Conservation (phyloP, 2,329 filamentous ascomycete species). For the Pseudopyricularia javanii region DNA sequence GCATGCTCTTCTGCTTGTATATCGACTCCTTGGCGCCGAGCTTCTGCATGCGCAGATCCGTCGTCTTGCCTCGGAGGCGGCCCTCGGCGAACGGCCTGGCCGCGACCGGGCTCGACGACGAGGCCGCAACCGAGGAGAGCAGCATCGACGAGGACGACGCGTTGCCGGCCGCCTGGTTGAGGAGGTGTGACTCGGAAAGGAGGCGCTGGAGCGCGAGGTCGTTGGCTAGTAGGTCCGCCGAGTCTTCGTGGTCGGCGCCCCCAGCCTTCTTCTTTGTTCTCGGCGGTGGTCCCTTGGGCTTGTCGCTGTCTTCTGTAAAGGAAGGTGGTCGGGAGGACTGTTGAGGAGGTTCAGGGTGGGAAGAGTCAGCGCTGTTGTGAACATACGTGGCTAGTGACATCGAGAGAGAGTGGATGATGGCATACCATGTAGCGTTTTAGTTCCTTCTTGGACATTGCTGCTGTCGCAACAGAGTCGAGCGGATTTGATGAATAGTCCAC, state of each 20-base stretch:
- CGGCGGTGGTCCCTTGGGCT: neutral
- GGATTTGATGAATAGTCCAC: slow-evolving; percentile 35
- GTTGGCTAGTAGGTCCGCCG: slow-evolving; percentile 66
- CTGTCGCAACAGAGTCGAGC: neutral
- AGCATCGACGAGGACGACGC: slow-evolving; percentile 27
- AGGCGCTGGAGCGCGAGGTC: slow-evolving; percentile 87
- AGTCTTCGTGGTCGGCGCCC: slow-evolving; percentile 39
- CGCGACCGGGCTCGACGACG: slow-evolving; percentile 21
- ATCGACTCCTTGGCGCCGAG: slow-evolving; percentile 52
- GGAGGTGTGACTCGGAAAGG: slow-evolving; percentile 81
- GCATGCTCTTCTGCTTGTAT: slow-evolving; percentile 75
- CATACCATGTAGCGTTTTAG: slow-evolving; percentile 67
- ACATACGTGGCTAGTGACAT: neutral
- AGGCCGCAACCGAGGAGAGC: slow-evolving; percentile 19
- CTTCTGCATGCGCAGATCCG: slow-evolving; percentile 71
- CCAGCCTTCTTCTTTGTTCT: slow-evolving; percentile 10
- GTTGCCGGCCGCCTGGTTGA: slow-evolving; percentile 40
- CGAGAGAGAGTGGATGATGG: neutral
- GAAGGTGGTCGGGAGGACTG: slow-evolving; percentile 37
- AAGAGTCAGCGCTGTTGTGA: too few species aligned
- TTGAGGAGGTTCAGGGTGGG: slow-evolving; percentile 9
- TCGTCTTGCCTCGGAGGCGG: slow-evolving; percentile 65
- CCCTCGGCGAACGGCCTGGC: slow-evolving; percentile 37
- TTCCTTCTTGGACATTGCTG: slow-evolving; percentile 51
- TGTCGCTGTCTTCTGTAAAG: neutral